Conservation (phyloP, 2,329 filamentous ascomycete genomes). For the Neoscytalidium dimidiatum region DNA sequence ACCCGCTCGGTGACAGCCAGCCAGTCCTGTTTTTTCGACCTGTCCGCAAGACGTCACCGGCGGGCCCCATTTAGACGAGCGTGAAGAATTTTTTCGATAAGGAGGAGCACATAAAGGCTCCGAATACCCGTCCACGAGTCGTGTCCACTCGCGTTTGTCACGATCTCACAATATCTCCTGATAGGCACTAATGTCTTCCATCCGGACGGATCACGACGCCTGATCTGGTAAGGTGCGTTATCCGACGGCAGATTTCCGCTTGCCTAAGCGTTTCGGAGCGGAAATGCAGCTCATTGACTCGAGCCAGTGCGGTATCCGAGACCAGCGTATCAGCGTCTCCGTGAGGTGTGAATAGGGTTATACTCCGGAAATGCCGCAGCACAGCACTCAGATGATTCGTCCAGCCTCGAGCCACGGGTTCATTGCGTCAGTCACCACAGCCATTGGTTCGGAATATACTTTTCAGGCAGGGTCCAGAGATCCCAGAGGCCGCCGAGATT, state of each 20-base stretch:
- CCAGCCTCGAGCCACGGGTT: neutral
- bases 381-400: neutral
- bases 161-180: neutral
- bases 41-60: neutral
- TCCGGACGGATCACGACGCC: neutral
- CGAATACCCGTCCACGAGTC: neutral
- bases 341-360: constrained; percentile 17
- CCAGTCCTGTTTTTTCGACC: neutral
- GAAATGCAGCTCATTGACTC: constrained; percentile 6
- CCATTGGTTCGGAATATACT: neutral
- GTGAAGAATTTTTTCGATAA: neutral
- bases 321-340: neutral
- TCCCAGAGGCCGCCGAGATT: neutral
- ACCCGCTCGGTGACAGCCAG: neutral
- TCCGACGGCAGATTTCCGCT: constrained; percentile 1
- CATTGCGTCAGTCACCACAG: neutral
- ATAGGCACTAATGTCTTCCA: constrained; percentile 3
- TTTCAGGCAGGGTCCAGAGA: neutral
- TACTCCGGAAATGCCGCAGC: constrained; percentile 6
- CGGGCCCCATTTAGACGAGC: neutral
- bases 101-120: neutral
- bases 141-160: neutral
- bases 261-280: neutral
- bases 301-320: neutral
- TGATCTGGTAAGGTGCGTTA: constrained; percentile 2